A percentile compares a stretch with the other conserved stretches of the same genome.
Evolutionary conservation across 1,139 yeast species (phyloP).

Genomic region (Suhomyces taliae): DNA sequence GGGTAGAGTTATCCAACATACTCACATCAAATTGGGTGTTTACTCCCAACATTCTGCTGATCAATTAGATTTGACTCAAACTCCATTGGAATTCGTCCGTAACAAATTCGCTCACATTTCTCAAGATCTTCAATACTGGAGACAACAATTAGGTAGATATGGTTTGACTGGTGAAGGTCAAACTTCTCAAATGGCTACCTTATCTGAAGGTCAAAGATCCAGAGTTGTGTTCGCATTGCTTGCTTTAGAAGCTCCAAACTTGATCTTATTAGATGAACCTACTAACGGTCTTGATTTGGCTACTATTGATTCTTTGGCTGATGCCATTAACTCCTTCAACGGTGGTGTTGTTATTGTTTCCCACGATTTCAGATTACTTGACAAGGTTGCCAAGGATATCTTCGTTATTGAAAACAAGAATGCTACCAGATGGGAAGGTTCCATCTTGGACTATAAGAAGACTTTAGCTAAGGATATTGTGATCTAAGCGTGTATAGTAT

Average conservation of each 20-base stretch:
- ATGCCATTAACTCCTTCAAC: conserved; percentile 87
- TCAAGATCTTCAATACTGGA: conserved; percentile 99
- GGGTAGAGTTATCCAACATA: conserved; percentile 96
- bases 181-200: conserved; percentile 97
- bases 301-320: conserved; percentile 96
- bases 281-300: conserved; percentile 99
- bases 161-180: conserved; percentile 99
- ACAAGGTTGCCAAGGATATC: conserved; percentile 96
- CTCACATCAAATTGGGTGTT: conserved; percentile 97
- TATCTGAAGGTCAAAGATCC: conserved; percentile 98
- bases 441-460: conserved; percentile 89
- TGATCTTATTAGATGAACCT: conserved; percentile 96
- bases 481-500: conserved; percentile 37
- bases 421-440: conserved; percentile 94
- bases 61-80: conserved; percentile 91
- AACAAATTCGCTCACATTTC: conserved; percentile 86
- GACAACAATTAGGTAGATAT: conserved; percentile 96
- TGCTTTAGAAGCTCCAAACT: conserved; percentile 94
- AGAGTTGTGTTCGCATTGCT: conserved; percentile 96
- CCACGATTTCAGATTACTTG: conserved; percentile 97
- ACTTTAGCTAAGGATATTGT: conserved; percentile 87
- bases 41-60: conserved; percentile 99
- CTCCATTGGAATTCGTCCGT: conserved; percentile 95
- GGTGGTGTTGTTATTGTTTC: conserved; percentile 99
- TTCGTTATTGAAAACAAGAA: conserved; percentile 93